Conservation (phyloP, 2,329 filamentous ascomycete species). For the Penicillium oxalicum region DNA sequence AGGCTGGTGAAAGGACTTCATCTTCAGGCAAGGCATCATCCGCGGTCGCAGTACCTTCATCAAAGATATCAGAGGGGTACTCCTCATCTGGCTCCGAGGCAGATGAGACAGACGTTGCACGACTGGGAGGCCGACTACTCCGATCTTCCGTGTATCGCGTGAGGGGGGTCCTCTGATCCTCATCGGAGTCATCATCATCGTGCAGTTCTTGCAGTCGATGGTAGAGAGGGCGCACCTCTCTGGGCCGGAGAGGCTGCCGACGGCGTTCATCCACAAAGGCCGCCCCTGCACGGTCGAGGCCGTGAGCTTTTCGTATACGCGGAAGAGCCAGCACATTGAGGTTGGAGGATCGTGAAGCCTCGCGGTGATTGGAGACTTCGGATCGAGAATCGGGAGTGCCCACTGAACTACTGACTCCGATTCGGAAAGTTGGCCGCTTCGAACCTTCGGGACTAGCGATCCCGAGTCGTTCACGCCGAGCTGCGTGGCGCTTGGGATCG, state of each 20-base stretch:
- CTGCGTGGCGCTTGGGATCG: conserved; percentile 70
- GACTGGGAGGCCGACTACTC: conserved; percentile 75
- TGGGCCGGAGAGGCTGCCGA: conserved; percentile 50
- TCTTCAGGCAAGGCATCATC: conserved; percentile 22
- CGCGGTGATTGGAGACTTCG: conserved; percentile 37
- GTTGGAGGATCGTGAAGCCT: conserved; percentile 29
- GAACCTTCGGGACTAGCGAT: conserved; percentile 63
- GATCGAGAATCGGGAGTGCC: conserved; percentile 56
- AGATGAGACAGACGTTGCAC: conserved; percentile 51
- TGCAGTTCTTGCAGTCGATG: conserved; percentile 69
- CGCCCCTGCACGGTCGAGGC: conserved; percentile 53
- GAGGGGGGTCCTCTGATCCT: conserved; percentile 64
- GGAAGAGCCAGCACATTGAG: conserved; percentile 62
- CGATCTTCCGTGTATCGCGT: conserved; percentile 76
- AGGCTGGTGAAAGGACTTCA: conserved; percentile 49
- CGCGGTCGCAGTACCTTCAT: conserved; percentile 2
- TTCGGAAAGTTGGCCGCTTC: conserved; percentile 51
- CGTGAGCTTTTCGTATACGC: conserved; percentile 64
- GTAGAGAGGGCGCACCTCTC: conserved; percentile 72
- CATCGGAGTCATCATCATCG: conserved; percentile 79
- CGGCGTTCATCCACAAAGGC: conserved; percentile 65
- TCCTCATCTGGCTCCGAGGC: conserved; percentile 46
- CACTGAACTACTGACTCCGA: conserved; percentile 54
- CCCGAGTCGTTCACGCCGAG: conserved; percentile 74
- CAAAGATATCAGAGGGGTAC: conserved; percentile 23